A percentile compares a stretch with the other conserved stretches of the same genome.
phyloP scores from a whole-genome alignment of 352 stramenopile genomes.

The Phytophthora cryptogea region DNA sequence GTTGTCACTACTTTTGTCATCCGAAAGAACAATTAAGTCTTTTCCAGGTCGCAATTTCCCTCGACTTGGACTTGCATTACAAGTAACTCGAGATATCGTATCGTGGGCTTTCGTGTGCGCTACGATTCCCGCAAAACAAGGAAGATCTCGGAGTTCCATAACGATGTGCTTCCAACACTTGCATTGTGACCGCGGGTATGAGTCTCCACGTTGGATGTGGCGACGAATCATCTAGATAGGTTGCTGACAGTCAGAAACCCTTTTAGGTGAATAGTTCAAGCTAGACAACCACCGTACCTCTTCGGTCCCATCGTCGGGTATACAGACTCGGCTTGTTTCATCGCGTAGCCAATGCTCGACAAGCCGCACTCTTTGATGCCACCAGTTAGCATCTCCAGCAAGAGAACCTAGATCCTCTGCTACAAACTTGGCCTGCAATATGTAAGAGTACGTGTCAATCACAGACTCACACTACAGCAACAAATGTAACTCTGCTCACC shows the following conservation, averaged over 20 bases:
- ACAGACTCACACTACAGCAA: constrained; percentile 1
- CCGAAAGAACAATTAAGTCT: constrained; percentile 73
- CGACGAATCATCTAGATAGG: constrained; percentile 60
- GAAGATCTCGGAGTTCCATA: constrained; percentile 71
- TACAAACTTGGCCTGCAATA: constrained; percentile 49
- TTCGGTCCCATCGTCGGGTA: constrained; percentile 74
- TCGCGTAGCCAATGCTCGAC: constrained; percentile 77
- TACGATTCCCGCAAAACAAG: constrained; percentile 38
- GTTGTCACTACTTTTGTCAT: constrained; percentile 31
- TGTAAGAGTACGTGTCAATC: not conserved
- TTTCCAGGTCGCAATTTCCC: constrained; percentile 79
- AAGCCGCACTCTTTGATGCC: constrained; percentile 66
- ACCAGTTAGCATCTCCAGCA: constrained; percentile 57
- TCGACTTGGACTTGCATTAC: constrained; percentile 59
- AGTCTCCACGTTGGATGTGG: constrained; percentile 73
- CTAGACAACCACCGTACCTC: constrained; percentile 41
- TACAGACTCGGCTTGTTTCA: constrained; percentile 53
- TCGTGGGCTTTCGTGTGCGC: constrained; percentile 16
- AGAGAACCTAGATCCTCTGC: constrained; percentile 50
- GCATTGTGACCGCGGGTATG: constrained; percentile 59
- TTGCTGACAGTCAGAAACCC: constrained; percentile 3
- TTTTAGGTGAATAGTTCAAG: not conserved
- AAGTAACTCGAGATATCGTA: not conserved
- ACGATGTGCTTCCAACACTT: constrained; percentile 87
- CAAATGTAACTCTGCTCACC: constrained; percentile 27